A percentile compares a stretch with the other conserved stretches of the same genome.
phyloP scores from a whole-genome alignment of 1,139 yeast species.

The Taphrina wiesneri region DNA sequence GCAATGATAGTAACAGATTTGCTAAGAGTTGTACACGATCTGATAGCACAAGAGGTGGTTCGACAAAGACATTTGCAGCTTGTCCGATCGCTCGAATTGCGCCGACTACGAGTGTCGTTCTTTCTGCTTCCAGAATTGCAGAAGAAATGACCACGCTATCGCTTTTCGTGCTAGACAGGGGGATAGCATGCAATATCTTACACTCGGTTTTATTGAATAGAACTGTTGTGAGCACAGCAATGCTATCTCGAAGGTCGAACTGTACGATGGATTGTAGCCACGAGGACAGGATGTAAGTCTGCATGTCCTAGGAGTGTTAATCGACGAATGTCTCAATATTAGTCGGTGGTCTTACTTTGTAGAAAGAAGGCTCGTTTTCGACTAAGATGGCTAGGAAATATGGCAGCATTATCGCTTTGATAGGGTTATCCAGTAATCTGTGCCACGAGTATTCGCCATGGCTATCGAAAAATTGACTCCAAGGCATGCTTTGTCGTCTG shows the following conservation, averaged over 20 bases:
- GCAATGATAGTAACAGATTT: background rate
- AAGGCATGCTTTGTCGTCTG: background rate
- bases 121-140: background rate
- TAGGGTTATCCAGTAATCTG: background rate
- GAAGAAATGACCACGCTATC: background rate
- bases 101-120: background rate
- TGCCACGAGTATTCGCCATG: slow-evolving; percentile 15
- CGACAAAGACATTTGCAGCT: background rate
- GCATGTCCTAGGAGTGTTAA: background rate
- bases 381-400: slow-evolving; percentile 12
- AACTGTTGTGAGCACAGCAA: slow-evolving; percentile 17
- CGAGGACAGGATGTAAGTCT: background rate
- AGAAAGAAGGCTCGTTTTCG: background rate
- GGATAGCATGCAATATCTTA: background rate
- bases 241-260: slow-evolving; percentile 17
- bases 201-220: background rate
- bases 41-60: background rate
- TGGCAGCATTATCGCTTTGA: slow-evolving; percentile 14
- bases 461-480: slow-evolving; percentile 7
- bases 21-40: background rate
- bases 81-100: background rate
- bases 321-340: background rate
- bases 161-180: background rate
- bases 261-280: slow-evolving; percentile 13
- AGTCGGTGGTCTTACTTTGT: background rate